These are phyloP conservation scores for Sarcodon sp. DNA, from an alignment of 768 basidiomycete species.

Conservation along the genomic window DNA sequence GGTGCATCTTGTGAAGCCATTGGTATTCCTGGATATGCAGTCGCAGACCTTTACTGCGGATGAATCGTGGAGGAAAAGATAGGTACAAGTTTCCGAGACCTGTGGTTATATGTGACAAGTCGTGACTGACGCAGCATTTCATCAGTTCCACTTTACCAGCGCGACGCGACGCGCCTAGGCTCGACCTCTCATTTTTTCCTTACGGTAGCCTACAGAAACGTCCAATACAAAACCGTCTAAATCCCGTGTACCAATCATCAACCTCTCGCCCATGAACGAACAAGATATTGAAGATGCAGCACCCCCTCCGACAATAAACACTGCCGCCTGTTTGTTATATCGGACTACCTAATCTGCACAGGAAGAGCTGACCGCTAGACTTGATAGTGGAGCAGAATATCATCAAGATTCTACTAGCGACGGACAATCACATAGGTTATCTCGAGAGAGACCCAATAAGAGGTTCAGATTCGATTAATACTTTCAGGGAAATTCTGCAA, in stretches of 20 bases:
- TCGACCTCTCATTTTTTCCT: no score
- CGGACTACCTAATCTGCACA: background rate
- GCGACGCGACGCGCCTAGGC: no score
- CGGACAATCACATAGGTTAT: slow-evolving; percentile 95
- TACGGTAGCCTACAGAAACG: no score
- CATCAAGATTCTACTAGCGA: slow-evolving; percentile 78
- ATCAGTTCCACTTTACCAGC: no score
- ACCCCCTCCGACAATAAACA: slow-evolving; percentile 20
- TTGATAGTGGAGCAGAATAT: slow-evolving; percentile 48
- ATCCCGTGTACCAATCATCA: no score
- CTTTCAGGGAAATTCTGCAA: slow-evolving; percentile 89
- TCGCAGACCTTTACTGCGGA: no score
- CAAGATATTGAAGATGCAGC: slow-evolving; percentile 11
- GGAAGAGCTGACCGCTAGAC: slow-evolving; percentile 1
- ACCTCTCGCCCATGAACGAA: background rate
- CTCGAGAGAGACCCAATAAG: slow-evolving; percentile 89
- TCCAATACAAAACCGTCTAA: no score
- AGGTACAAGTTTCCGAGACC: no score
- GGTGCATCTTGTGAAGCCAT: background rate
- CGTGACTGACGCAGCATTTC: no score
- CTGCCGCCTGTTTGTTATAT: slow-evolving; percentile 23
- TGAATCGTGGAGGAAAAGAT: no score
- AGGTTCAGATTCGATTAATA: slow-evolving; percentile 90
- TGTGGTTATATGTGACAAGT: no score
- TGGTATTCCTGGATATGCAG: background rate